Conservation (phyloP, 371 early-diverging fungal species). For the Syncephalastrum monosporum region DNA sequence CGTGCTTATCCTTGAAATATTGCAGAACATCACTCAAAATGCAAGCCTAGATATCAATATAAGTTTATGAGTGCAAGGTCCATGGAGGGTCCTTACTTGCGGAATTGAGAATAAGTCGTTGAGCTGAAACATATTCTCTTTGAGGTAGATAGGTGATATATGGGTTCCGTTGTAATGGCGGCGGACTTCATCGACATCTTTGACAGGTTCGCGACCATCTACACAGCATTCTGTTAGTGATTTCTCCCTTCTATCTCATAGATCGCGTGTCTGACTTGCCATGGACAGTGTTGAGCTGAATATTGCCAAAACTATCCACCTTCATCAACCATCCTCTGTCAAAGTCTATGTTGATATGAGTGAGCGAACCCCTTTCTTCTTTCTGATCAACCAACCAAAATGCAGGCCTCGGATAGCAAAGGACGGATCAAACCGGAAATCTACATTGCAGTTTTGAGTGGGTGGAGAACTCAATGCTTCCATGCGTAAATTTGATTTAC, state of each 20-base stretch:
- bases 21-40: conserved; percentile 62
- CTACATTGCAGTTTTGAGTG: conserved; percentile 5
- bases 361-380: not conserved
- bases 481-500: conserved; percentile 8
- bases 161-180: conserved; percentile 60
- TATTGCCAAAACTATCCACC: conserved; percentile 63
- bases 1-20: conserved; percentile 55
- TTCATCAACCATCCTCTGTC: conserved; percentile 71
- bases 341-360: conserved; percentile 30
- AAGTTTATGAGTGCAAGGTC: not conserved
- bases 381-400: conserved; percentile 28
- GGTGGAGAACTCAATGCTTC: not conserved
- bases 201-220: conserved; percentile 55
- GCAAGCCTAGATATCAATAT: conserved; percentile 21
- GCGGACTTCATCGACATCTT: conserved; percentile 45
- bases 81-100: conserved; percentile 26
- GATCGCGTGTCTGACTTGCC: conserved; percentile 24
- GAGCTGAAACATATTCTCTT: conserved; percentile 57
- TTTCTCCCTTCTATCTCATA: not conserved
- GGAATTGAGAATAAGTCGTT: conserved; percentile 66
- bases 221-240: not conserved
- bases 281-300: conserved; percentile 63
- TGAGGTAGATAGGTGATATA: conserved; percentile 54
- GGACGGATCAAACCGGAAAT: conserved; percentile 54
- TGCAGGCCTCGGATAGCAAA: conserved; percentile 70